Conservation (phyloP, 1,284 basidiomycete species). For the Cryptococcus sp. region DNA sequence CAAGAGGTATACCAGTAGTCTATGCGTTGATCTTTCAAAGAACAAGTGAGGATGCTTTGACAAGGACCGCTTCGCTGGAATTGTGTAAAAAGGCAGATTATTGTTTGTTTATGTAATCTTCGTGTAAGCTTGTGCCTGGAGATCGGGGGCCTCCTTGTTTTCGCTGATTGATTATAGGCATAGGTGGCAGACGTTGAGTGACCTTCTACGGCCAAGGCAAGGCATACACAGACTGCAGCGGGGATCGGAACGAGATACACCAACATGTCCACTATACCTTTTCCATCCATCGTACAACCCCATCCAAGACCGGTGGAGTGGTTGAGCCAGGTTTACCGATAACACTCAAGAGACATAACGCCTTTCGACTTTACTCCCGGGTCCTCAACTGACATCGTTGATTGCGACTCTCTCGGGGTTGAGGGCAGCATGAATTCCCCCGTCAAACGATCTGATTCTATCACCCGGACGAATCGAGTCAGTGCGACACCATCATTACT, state of each 20-base stretch:
- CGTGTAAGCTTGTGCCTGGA: too few relatives aligned
- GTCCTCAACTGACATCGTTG: not conserved
- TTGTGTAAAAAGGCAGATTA: not conserved
- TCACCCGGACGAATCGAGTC: not conserved
- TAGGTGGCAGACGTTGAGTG: too few relatives aligned
- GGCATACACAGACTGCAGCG: too few relatives aligned
- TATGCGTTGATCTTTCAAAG: not conserved
- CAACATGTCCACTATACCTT: too few relatives aligned
- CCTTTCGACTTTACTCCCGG: not conserved
- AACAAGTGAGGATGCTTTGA: not conserved
- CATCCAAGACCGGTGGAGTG: not conserved
- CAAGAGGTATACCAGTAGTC: not conserved
- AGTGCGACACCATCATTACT: conserved; percentile 1
- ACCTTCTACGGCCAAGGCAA: too few relatives aligned
- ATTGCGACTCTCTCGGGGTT: not conserved
- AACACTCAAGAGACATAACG: not conserved
- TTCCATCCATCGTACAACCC: not conserved
- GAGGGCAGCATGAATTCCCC: conserved; percentile 1
- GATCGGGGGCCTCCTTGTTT: too few relatives aligned
- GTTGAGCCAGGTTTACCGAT: not conserved
- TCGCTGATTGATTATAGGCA: too few relatives aligned
- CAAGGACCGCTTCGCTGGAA: conserved; percentile 1
- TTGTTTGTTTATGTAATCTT: too few relatives aligned
- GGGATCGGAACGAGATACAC: too few relatives aligned
- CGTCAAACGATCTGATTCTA: conserved; percentile 4